A percentile compares a stretch with the other conserved stretches of the same genome.
phyloP scores from a whole-genome alignment of 306 rosid genomes.

The Coriaria nepalensis region DNA sequence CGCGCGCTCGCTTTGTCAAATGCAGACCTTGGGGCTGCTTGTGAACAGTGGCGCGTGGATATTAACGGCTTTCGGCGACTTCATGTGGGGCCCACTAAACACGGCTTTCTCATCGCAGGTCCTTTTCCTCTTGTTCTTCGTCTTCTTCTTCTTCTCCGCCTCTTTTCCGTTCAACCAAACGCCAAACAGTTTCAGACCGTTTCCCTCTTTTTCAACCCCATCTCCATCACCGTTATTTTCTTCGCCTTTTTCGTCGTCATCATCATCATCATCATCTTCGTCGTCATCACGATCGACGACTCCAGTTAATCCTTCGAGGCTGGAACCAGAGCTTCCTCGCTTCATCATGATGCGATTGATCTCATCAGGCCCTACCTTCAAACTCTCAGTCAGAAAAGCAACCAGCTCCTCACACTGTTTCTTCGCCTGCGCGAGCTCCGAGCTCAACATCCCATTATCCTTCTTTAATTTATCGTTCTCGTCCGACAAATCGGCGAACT shows the following conservation, averaged over 20 bases:
- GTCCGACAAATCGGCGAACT: conserved; percentile 30
- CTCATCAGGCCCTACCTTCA: conserved; percentile 67
- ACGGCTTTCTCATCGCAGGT: conserved; percentile 35
- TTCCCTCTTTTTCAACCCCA: conserved; percentile 19
- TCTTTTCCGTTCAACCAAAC: conserved; percentile 59
- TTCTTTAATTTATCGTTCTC: conserved; percentile 71
- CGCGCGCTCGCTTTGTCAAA: conserved; percentile 17
- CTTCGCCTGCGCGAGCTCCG: conserved; percentile 59
- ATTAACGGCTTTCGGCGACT: conserved; percentile 37
- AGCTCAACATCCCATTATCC: conserved; percentile 49
- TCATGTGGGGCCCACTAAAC: conserved; percentile 25
- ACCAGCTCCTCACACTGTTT: conserved; percentile 68
- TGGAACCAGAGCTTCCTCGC: conserved; percentile 30
- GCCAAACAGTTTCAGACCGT: conserved; percentile 73
- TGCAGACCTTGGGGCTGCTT: conserved; percentile 48
- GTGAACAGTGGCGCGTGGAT: conserved; percentile 25
- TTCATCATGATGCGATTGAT: conserved; percentile 43
- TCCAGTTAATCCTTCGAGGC: conserved; percentile 10
- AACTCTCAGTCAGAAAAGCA: conserved; percentile 27
- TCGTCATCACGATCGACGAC: conserved; percentile 9
- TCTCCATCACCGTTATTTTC: conserved; percentile 5
- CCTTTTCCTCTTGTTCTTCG: conserved; percentile 29
- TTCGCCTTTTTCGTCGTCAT: conserved; percentile 3
- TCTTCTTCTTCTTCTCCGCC: conserved; percentile 8
- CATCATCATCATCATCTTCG: background rate